Conservation (phyloP, 169 alveolate species). For the Plasmodium vinckei region DNA sequence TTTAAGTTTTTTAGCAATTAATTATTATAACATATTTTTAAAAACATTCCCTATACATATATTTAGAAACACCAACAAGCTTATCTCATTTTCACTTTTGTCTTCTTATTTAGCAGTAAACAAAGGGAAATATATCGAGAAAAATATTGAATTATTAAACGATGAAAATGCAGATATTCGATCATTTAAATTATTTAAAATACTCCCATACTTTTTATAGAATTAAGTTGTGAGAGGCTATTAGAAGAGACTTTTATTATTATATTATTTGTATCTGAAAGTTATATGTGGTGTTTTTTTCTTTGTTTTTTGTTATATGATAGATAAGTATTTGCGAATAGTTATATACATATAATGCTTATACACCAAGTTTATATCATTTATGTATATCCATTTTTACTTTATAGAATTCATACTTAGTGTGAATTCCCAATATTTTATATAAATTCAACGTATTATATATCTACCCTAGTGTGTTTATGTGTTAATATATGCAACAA, state of each 20-base stretch:
- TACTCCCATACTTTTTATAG: slow-evolving; percentile 34
- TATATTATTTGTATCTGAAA: background rate
- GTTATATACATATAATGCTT: too few species aligned
- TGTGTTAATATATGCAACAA: too few species aligned
- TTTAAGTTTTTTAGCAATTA: slow-evolving; percentile 27
- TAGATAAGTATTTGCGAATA: too few species aligned
- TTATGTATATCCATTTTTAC: too few species aligned
- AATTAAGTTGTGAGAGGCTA: background rate
- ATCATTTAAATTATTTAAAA: slow-evolving; percentile 19
- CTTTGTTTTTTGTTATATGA: too few species aligned
- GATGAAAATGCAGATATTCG: slow-evolving; percentile 21
- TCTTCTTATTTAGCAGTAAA: slow-evolving; percentile 49
- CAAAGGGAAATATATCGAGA: slow-evolving; percentile 63
- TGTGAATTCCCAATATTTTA: too few species aligned
- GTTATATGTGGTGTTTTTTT: background rate
- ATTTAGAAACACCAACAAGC: slow-evolving; percentile 35
- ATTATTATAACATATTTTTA: slow-evolving; percentile 38
- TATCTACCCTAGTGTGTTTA: too few species aligned
- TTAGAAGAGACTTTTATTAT: background rate
- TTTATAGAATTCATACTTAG: too few species aligned
- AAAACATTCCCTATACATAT: slow-evolving; percentile 21
- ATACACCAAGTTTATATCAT: too few species aligned
- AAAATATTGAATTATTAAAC: slow-evolving; percentile 23
- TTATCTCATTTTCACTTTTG: slow-evolving; percentile 41
- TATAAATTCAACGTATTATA: too few species aligned